A percentile compares a stretch with the other conserved stretches of the same genome.
These are phyloP conservation scores for Earliella scabrosa DNA, from an alignment of 1,284 basidiomycete genomes.

Conservation along the genomic window DNA sequence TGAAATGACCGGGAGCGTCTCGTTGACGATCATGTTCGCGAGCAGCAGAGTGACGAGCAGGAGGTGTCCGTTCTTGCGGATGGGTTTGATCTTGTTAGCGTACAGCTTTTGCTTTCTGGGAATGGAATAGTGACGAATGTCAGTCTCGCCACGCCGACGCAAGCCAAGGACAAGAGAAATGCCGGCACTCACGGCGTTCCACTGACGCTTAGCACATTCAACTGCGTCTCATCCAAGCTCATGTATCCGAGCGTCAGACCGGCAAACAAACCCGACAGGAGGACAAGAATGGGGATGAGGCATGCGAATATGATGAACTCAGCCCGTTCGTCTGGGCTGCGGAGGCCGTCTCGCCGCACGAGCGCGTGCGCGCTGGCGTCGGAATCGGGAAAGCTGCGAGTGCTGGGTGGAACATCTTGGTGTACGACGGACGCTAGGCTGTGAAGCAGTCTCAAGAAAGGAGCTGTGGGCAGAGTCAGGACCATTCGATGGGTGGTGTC, in stretches of 20 bases:
- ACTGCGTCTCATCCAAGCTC: conserved; percentile 92
- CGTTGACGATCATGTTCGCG: conserved; percentile 91
- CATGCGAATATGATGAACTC: conserved; percentile 50
- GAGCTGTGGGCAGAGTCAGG: conserved; percentile 28
- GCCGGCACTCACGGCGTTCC: conserved; percentile 71
- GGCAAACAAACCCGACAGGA: conserved; percentile 70
- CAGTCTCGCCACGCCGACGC: neutral
- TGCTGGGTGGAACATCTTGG: conserved; percentile 47
- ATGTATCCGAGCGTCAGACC: conserved; percentile 89
- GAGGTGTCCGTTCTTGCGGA: conserved; percentile 85
- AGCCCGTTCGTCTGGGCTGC: conserved; percentile 35
- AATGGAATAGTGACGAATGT: neutral
- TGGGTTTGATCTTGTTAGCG: conserved; percentile 85
- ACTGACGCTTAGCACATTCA: conserved; percentile 85
- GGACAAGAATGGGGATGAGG: conserved; percentile 65
- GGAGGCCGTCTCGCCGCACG: conserved; percentile 37
- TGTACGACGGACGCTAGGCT: conserved; percentile 46
- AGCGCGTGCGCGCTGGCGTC: conserved; percentile 15
- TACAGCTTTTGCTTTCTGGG: conserved; percentile 76
- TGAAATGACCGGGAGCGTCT: conserved; percentile 89
- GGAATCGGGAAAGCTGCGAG: conserved; percentile 35
- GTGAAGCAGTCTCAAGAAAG: conserved; percentile 48
- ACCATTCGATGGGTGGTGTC: conserved; percentile 35
- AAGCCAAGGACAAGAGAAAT: neutral
- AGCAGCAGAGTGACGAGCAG: conserved; percentile 83